A percentile compares a stretch with the other conserved stretches of the same genome.
These are phyloP conservation scores for Plasmodium gallinaceum DNA, from an alignment of 169 alveolate genomes.

Conservation along the genomic window DNA sequence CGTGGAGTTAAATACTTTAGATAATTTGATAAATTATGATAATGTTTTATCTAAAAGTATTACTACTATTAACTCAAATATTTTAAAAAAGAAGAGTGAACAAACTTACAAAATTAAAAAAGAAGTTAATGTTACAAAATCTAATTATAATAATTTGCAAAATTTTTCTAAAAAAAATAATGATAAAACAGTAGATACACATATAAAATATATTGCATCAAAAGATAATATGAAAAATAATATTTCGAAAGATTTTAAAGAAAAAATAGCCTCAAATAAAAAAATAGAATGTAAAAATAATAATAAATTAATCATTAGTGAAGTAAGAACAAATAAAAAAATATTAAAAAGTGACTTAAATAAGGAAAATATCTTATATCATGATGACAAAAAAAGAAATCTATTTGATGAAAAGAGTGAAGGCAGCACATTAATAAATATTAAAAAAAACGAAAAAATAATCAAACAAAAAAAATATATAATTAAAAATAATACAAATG, in stretches of 20 bases:
- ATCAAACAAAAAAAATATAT: no score
- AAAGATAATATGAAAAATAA: not conserved
- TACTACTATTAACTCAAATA: not conserved
- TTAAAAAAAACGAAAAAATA: no score
- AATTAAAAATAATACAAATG: no score
- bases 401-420: no score
- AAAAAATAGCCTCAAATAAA: not conserved
- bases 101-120: not conserved
- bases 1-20: not conserved
- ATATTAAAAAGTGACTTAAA: not conserved
- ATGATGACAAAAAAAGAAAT: no score
- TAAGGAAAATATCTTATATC: no score
- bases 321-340: not conserved
- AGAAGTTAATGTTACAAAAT: not conserved
- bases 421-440: no score
- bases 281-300: not conserved
- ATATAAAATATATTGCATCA: conserved; percentile 6
- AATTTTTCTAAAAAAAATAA: not conserved
- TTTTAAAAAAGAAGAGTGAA: not conserved
- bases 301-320: not conserved
- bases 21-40: not conserved
- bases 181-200: not conserved
- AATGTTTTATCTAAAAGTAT: not conserved
- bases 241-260: not conserved
- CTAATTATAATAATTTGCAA: not conserved